These are phyloP conservation scores for Parachaetomium inaequale DNA, from an alignment of 495 filamentous ascomycete genomes.

Conservation along the genomic window DNA sequence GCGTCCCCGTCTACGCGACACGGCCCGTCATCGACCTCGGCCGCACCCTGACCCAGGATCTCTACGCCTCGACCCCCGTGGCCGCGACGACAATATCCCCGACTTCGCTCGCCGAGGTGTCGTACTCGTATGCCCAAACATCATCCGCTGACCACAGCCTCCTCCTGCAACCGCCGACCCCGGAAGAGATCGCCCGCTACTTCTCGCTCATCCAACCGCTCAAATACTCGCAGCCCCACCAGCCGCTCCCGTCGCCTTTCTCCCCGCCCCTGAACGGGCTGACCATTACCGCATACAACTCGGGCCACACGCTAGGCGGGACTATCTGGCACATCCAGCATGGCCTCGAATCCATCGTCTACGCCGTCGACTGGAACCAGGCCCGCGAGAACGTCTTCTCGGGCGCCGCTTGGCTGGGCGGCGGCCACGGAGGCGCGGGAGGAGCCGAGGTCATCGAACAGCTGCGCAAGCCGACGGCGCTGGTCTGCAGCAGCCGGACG, in stretches of 20 bases:
- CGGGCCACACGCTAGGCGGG: slow-evolving; percentile 90
- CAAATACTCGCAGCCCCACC: slow-evolving; percentile 95
- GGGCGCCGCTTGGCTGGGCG: slow-evolving; percentile 89
- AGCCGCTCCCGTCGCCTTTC: slow-evolving; percentile 78
- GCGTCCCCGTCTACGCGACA: slow-evolving; percentile 95
- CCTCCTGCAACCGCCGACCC: slow-evolving; percentile 73
- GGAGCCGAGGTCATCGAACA: slow-evolving; percentile 91
- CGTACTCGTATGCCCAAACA: slow-evolving; percentile 54
- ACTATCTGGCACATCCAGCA: slow-evolving; percentile 99
- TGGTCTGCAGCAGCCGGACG: slow-evolving; percentile 85
- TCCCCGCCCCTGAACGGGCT: slow-evolving; percentile 88
- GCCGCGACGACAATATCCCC: slow-evolving; percentile 74
- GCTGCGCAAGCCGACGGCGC: slow-evolving; percentile 83
- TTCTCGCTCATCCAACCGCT: slow-evolving; percentile 90
- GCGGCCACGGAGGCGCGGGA: slow-evolving; percentile 59
- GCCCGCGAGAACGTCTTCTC: slow-evolving; percentile 87
- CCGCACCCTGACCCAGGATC: slow-evolving; percentile 82
- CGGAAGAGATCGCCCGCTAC: slow-evolving; percentile 85
- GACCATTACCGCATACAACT: slow-evolving; percentile 93
- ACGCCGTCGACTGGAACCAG: slow-evolving; percentile 97
- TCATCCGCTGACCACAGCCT: slow-evolving; percentile 50
- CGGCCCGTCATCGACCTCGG: slow-evolving; percentile 89
- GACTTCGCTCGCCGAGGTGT: slow-evolving; percentile 64
- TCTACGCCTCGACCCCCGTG: slow-evolving; percentile 85
- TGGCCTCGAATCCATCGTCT: slow-evolving; percentile 93